Percentiles rank a stretch among this genome's conserved stretches.
Evolutionary conservation across 257 asterid species (phyloP).

Genomic region (Haberlea rhodopensis): DNA sequence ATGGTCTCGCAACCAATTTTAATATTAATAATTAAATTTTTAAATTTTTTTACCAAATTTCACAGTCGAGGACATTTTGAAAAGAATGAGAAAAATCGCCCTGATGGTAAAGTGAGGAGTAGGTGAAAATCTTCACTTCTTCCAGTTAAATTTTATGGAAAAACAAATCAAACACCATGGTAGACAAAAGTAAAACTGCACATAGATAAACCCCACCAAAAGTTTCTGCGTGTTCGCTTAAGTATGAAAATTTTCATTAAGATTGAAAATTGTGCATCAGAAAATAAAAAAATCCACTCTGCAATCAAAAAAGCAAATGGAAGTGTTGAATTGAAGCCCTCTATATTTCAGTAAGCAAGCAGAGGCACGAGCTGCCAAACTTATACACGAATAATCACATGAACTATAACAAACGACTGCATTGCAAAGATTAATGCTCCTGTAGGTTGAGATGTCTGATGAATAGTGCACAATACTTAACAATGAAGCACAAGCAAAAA

Average conservation of each 20-base stretch:
- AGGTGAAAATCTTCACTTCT: not conserved
- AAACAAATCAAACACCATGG: slow-evolving; percentile 9
- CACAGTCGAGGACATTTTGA: not conserved
- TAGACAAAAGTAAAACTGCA: slow-evolving; percentile 7
- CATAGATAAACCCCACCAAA: not conserved
- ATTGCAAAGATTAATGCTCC: slow-evolving; percentile 9
- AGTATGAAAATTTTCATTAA: no score
- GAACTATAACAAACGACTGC: slow-evolving; percentile 4
- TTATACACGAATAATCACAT: slow-evolving; percentile 3
- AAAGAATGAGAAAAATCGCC: not conserved
- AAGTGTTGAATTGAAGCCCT: no score
- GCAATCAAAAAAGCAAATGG: not conserved
- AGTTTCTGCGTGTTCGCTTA: slow-evolving; percentile 9
- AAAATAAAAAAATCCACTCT: no score
- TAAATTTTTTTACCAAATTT: no score
- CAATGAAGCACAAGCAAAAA: no score
- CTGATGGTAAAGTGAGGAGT: not conserved
- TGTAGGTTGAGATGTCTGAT: no score
- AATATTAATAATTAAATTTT: no score
- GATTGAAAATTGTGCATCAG: no score
- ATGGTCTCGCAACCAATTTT: not conserved
- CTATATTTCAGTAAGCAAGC: slow-evolving; percentile 5
- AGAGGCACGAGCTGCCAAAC: not conserved
- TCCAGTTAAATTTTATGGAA: not conserved
- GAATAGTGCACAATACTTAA: no score